phyloP scores from a whole-genome alignment of 352 stramenopile species.

The Globisporangium nunn region DNA sequence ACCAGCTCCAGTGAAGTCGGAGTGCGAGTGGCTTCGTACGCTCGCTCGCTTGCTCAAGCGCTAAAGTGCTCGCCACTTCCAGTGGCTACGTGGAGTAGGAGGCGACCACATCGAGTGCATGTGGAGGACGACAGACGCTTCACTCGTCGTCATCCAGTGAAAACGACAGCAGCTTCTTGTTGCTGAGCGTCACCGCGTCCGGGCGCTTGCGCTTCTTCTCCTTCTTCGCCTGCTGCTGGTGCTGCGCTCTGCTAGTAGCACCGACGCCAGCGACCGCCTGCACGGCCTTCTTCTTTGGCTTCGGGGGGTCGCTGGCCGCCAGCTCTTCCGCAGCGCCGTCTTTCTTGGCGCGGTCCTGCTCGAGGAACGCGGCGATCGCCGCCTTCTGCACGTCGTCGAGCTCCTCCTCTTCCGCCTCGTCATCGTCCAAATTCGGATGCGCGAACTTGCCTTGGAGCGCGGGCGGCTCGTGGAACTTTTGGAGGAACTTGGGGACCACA shows the following conservation, averaged over 20 bases:
- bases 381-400: conserved; percentile 79
- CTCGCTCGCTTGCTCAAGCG: neutral
- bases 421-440: conserved; percentile 25
- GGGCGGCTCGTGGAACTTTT: conserved; percentile 59
- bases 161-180: conserved; percentile 78
- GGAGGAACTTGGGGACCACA: conserved; percentile 81
- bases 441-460: conserved; percentile 70
- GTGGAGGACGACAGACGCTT: too few species aligned
- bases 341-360: conserved; percentile 38
- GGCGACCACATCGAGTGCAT: too few species aligned
- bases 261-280: conserved; percentile 31
- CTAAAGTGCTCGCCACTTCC: too few species aligned
- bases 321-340: conserved; percentile 10
- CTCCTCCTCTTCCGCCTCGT: conserved; percentile 53
- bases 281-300: conserved; percentile 18
- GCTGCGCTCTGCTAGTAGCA: conserved; percentile 7
- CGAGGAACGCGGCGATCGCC: conserved; percentile 66
- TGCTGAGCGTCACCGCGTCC: conserved; percentile 39
- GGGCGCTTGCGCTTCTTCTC: conserved; percentile 62
- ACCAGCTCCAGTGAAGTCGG: too few species aligned
- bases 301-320: conserved; percentile 5
- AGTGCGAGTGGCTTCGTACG: neutral
- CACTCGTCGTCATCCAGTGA: conserved; percentile 69
- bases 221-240: neutral
- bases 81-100: too few species aligned